Evolutionary conservation across 352 stramenopile species (phyloP).

Genomic region (Phytophthora aleatoria): DNA sequence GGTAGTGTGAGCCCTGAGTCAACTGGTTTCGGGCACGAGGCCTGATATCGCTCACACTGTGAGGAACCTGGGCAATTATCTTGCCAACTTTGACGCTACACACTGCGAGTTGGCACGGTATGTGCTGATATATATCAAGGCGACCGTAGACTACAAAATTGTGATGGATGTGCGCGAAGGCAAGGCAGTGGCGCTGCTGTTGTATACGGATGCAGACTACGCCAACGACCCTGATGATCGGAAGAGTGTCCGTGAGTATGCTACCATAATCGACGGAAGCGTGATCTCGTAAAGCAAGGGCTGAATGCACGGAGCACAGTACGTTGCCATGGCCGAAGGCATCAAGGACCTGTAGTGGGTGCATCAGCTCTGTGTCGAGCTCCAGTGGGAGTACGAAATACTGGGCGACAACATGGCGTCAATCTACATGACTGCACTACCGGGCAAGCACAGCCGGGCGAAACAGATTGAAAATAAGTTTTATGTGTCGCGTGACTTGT

Average conservation of each 20-base stretch:
- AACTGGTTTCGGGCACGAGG: conserved; percentile 4
- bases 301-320: conserved; percentile 39
- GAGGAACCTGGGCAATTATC: conserved; percentile 8
- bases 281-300: conserved; percentile 34
- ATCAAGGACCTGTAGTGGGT: conserved; percentile 26
- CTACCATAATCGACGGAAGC: conserved; percentile 25
- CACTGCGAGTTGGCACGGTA: conserved; percentile 8
- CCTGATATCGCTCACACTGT: conserved; percentile 7
- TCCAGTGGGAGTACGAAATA: conserved; percentile 6
- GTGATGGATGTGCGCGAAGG: neutral
- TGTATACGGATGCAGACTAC: conserved; percentile 34
- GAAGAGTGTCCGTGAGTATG: conserved; percentile 30
- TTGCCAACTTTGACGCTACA: neutral
- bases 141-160: conserved; percentile 7
- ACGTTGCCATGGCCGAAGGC: conserved; percentile 30
- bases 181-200: neutral
- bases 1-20: conserved; percentile 14
- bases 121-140: conserved; percentile 5
- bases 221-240: conserved; percentile 27
- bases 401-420: conserved; percentile 8
- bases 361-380: conserved; percentile 7
- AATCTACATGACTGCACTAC: conserved; percentile 2
- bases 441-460: neutral
- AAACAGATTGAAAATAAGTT: conserved; percentile 9
- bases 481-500: neutral